Conservation (phyloP, 371 early-diverging fungal genomes). For the Furculomyces boomerangus region DNA sequence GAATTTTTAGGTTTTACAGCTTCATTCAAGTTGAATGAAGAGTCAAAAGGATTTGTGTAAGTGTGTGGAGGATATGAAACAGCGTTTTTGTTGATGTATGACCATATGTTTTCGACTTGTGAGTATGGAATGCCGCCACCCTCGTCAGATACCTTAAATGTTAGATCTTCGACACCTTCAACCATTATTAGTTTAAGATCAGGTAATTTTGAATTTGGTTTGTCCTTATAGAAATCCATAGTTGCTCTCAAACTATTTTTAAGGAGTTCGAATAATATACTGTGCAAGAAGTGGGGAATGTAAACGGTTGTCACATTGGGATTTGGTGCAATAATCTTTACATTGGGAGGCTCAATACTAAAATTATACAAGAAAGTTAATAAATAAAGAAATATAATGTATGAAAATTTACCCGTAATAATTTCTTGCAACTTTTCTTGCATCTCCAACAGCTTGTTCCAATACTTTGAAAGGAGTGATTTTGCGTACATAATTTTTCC, state of each 20-base stretch:
- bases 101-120: conserved; percentile 27
- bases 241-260: conserved; percentile 38
- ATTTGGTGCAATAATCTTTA: conserved; percentile 29
- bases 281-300: conserved; percentile 40
- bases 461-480: conserved; percentile 40
- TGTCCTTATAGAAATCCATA: conserved; percentile 17
- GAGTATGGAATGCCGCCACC: conserved; percentile 36
- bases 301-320: conserved; percentile 31
- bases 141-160: conserved; percentile 37
- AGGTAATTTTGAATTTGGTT: neutral
- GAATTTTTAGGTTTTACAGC: conserved; percentile 15
- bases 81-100: conserved; percentile 14
- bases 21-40: conserved; percentile 34
- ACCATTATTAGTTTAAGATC: conserved; percentile 30
- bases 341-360: conserved; percentile 18
- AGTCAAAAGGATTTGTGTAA: conserved; percentile 5
- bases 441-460: conserved; percentile 39
- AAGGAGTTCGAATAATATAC: conserved; percentile 44
- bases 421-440: conserved; percentile 29
- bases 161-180: conserved; percentile 37
- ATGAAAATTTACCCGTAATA: conserved; percentile 19
- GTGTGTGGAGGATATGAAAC: neutral
- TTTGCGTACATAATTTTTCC: conserved; percentile 33
- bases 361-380: neutral
- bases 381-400: neutral